phyloP scores from a whole-genome alignment of 2,329 filamentous ascomycete genomes.

The Plectosphaerella sp. region DNA sequence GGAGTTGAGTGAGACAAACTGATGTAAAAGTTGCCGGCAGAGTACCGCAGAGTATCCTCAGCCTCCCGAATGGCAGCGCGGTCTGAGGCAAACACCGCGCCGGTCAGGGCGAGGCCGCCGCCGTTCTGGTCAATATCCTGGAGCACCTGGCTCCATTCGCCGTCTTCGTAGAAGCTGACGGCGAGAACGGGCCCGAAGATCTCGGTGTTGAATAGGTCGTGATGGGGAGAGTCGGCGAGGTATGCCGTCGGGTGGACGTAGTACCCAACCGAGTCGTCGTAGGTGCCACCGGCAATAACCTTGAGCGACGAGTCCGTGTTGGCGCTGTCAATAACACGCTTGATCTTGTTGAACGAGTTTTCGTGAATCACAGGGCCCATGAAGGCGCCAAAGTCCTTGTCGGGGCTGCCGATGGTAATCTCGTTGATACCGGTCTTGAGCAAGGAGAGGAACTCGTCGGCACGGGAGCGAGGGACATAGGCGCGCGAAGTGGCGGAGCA shows the following conservation, averaged over 20 bases:
- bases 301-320: constrained; percentile 36
- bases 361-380: constrained; percentile 46
- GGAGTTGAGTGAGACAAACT: constrained; percentile 20
- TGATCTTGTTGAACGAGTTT: constrained; percentile 39
- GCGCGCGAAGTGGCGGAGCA: constrained; percentile 46
- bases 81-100: constrained; percentile 45
- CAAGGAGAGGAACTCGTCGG: constrained; percentile 21
- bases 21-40: constrained; percentile 54
- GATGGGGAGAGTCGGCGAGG: constrained; percentile 31
- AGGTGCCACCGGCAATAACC: constrained; percentile 37
- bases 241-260: constrained; percentile 44
- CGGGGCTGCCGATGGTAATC: constrained; percentile 21
- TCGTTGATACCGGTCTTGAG: constrained; percentile 18
- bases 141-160: constrained; percentile 28
- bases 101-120: constrained; percentile 38
- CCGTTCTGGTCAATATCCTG: constrained; percentile 34
- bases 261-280: constrained; percentile 36
- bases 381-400: constrained; percentile 30
- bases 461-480: constrained; percentile 47
- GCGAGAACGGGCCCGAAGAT: constrained; percentile 44
- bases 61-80: constrained; percentile 42
- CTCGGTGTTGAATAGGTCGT: constrained; percentile 40
- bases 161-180: constrained; percentile 43
- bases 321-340: constrained; percentile 36
- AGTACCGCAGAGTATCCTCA: constrained; percentile 44